Percentiles rank a stretch among this genome's conserved stretches.
These are phyloP conservation scores for Durusdinium trenchii DNA, from an alignment of 73 alveolate species.

Conservation along the genomic window DNA sequence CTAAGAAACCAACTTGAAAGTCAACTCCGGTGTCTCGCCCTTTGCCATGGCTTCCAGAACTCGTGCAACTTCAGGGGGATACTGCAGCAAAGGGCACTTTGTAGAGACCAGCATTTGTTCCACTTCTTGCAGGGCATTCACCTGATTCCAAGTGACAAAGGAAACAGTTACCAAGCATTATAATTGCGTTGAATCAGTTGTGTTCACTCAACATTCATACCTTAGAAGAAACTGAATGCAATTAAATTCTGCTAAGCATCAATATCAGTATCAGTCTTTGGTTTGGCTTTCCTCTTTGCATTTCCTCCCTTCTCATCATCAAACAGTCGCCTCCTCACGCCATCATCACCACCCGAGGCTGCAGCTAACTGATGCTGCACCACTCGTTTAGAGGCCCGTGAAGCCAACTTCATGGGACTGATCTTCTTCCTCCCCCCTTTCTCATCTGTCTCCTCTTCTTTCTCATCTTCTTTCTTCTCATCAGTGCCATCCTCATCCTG, in stretches of 20 bases:
- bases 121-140: no score
- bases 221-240: no score
- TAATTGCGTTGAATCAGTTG: no score
- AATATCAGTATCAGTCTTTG: not conserved
- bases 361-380: not conserved
- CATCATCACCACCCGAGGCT: not conserved
- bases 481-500: not conserved
- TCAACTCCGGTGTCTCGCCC: no score
- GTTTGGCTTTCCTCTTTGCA: not conserved
- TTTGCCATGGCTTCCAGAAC: no score
- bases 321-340: not conserved
- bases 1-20: no score
- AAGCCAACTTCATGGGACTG: not conserved
- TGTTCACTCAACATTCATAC: no score
- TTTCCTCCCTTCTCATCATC: not conserved
- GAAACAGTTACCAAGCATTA: no score
- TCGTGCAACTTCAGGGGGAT: no score
- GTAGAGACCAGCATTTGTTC: no score
- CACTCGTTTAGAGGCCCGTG: not conserved
- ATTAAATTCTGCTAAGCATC: not conserved
- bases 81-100: no score
- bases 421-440: not conserved
- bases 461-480: not conserved
- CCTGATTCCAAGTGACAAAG: no score
- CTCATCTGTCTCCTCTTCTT: not conserved